These are phyloP conservation scores for Xylaria digitata DNA, from an alignment of 2,329 filamentous ascomycete species.

Conservation along the genomic window DNA sequence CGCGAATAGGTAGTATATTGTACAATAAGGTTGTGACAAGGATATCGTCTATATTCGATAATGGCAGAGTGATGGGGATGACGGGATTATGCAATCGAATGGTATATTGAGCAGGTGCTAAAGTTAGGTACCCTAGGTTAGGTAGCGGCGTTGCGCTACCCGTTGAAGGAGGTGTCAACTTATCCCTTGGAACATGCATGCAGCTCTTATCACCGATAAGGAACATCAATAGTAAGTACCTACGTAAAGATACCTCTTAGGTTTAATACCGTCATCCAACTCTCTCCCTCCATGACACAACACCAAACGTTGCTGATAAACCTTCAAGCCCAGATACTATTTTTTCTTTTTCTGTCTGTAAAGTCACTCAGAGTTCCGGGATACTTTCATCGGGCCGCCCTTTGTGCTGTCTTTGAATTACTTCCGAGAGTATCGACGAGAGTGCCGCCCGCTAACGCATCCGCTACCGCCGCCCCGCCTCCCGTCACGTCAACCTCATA, in stretches of 20 bases:
- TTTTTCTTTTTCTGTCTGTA: background rate
- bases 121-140: background rate
- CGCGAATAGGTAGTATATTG: background rate
- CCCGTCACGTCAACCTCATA: constrained; percentile 11
- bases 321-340: background rate
- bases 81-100: background rate
- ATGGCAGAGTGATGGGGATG: background rate
- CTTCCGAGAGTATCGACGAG: constrained; percentile 19
- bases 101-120: background rate
- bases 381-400: background rate
- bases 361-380: background rate
- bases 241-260: background rate
- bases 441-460: constrained; percentile 16
- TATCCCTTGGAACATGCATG: constrained; percentile 7
- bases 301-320: background rate
- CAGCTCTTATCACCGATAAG: constrained; percentile 40
- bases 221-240: constrained; percentile 11
- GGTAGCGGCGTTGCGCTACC: background rate
- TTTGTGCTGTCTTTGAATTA: background rate
- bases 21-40: background rate
- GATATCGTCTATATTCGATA: background rate
- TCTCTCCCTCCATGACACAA: constrained; percentile 16
- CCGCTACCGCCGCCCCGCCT: constrained; percentile 8
- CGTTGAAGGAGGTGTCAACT: no score
- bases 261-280: background rate